Conservation (phyloP, 225 moss, liverwort and hornwort genomes). For the Asterella californica region DNA sequence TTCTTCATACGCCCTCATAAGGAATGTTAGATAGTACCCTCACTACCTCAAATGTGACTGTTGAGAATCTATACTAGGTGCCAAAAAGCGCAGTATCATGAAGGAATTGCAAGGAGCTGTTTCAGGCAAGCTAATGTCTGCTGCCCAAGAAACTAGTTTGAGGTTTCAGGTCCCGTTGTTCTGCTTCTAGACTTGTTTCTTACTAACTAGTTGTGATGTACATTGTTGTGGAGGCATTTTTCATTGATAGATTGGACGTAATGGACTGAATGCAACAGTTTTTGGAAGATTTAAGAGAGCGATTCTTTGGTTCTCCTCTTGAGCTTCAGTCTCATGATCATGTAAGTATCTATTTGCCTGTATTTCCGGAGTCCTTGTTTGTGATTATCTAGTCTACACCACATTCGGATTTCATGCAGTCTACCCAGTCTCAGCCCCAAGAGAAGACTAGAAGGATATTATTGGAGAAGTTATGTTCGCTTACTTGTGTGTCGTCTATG, state of each 20-base stretch:
- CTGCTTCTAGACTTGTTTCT: neutral
- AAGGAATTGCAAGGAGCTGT: no score
- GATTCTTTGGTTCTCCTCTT: slow-evolving; percentile 68
- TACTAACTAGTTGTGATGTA: neutral
- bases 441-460: neutral
- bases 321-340: slow-evolving; percentile 76
- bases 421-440: neutral
- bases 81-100: no score
- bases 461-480: neutral
- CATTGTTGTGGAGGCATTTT: neutral
- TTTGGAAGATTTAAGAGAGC: slow-evolving; percentile 73
- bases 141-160: no score
- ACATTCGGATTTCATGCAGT: neutral
- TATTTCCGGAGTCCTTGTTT: neutral
- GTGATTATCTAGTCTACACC: neutral
- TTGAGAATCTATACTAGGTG: no score
- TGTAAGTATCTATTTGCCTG: slow-evolving; percentile 39
- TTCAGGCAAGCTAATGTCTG: no score
- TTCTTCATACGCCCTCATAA: no score
- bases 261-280: slow-evolving; percentile 40
- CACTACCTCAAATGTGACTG: no score
- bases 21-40: no score
- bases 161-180: neutral
- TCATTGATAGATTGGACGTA: neutral
- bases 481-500: neutral